phyloP scores from a whole-genome alignment of 2,329 filamentous ascomycete species.

The Aspergillus sp. region DNA sequence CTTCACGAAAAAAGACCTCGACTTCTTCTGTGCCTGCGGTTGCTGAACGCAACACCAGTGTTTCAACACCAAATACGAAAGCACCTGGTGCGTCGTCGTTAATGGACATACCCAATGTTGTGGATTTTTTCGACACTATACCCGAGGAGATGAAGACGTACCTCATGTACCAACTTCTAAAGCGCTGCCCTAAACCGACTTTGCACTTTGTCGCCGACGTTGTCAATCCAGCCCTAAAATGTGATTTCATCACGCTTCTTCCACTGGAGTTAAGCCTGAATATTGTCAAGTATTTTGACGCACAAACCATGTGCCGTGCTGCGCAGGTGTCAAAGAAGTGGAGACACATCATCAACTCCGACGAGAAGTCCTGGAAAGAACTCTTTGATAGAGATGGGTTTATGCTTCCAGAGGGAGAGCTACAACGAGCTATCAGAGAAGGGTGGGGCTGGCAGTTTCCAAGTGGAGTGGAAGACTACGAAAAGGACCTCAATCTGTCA shows the following conservation, averaged over 20 bases:
- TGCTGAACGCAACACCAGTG: conserved; percentile 10
- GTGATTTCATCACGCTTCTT: conserved; percentile 82
- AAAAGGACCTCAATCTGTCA: conserved; percentile 72
- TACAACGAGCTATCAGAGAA: conserved; percentile 80
- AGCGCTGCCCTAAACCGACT: conserved; percentile 82
- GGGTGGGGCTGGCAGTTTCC: conserved; percentile 99
- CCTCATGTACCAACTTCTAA: conserved; percentile 93
- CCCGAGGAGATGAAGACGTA: conserved; percentile 90
- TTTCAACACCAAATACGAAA: conserved; percentile 17
- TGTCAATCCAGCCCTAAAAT: conserved; percentile 91
- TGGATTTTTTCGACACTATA: conserved; percentile 88
- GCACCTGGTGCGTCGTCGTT: conserved; percentile 45
- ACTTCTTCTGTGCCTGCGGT: conserved; percentile 9
- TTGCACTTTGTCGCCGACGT: conserved; percentile 85
- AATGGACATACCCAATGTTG: conserved; percentile 79
- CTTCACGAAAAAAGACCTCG: conserved; percentile 20
- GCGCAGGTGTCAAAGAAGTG: conserved; percentile 93
- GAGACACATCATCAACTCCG: conserved; percentile 85
- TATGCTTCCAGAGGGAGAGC: conserved; percentile 72
- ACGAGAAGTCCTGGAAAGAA: conserved; percentile 95
- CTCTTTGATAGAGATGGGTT: conserved; percentile 84
- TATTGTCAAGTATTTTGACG: conserved; percentile 81
- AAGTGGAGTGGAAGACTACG: conserved; percentile 69
- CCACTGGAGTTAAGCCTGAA: conserved; percentile 85
- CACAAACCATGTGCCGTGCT: conserved; percentile 81